A percentile compares a stretch with the other conserved stretches of the same genome.
Evolutionary conservation across 164 flowering plant genomes (phyloP).

Genomic region (Tinospora cordifolia): DNA sequence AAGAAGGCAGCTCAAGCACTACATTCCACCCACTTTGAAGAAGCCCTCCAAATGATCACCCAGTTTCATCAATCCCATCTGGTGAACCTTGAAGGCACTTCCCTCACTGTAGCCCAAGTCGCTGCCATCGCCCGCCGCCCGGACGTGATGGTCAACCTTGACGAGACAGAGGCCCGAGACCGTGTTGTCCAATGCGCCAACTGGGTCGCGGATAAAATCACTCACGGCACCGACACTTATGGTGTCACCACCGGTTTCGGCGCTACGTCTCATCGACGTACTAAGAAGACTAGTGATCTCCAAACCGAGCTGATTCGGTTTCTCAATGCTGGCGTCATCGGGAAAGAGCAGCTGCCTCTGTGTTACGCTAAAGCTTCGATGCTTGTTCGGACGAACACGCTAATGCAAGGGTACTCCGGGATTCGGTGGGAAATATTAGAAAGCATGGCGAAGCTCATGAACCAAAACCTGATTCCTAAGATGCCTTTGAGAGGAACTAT

Average conservation of each 20-base stretch:
- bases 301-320: constrained; percentile 50
- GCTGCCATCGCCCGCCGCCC: constrained; percentile 37
- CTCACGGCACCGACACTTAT: constrained; percentile 33
- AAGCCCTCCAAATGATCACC: constrained; percentile 35
- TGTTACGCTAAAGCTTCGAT: constrained; percentile 2
- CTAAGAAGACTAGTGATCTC: constrained; percentile 33
- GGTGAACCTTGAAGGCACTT: constrained; percentile 36
- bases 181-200: constrained; percentile 33
- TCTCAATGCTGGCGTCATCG: constrained; percentile 33
- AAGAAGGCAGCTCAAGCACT: constrained; percentile 38
- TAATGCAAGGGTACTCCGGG: constrained; percentile 15
- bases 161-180: constrained; percentile 28
- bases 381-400: constrained; percentile 11
- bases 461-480: constrained; percentile 7
- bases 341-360: not conserved
- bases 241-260: constrained; percentile 62
- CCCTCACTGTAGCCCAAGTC: constrained; percentile 42
- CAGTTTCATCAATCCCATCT: constrained; percentile 25
- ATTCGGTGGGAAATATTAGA: constrained; percentile 14
- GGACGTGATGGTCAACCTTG: constrained; percentile 26
- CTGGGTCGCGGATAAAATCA: constrained; percentile 42
- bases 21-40: constrained; percentile 33
- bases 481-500: constrained; percentile 16
- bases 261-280: constrained; percentile 40
- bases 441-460: constrained; percentile 7